Percentiles rank a stretch among this genome's conserved stretches.
phyloP scores from a whole-genome alignment of 2,329 filamentous ascomycete species.

The Blastomyces gilchristii region DNA sequence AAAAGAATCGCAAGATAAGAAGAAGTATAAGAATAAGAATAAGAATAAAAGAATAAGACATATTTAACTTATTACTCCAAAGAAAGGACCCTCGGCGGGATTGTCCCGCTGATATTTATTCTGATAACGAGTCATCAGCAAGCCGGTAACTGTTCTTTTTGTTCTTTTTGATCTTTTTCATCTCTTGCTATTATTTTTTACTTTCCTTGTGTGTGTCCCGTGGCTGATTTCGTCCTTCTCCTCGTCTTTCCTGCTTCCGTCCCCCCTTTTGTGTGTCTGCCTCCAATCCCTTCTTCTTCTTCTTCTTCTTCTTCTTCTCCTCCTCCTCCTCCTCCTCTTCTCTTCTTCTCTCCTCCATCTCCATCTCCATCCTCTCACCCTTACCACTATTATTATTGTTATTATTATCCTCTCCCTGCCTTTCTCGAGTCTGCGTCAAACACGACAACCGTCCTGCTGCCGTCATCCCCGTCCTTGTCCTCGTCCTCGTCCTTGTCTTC shows the following conservation, averaged over 20 bases:
- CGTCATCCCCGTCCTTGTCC: no score
- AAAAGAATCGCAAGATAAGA: neutral
- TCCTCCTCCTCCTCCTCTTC: slow-evolving; percentile 11
- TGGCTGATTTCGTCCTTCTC: neutral
- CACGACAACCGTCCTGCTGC: neutral
- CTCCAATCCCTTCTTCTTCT: slow-evolving; percentile 5
- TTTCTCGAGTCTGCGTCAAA: slow-evolving; percentile 10
- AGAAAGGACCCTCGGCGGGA: no score
- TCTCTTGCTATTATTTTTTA: no score
- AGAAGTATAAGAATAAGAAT: neutral
- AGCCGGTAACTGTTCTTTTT: no score
- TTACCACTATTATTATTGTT: neutral
- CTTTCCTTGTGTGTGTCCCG: neutral
- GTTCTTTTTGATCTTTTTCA: no score
- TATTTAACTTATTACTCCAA: no score
- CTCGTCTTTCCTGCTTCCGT: neutral
- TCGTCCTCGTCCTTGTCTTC: neutral
- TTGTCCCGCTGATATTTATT: no score
- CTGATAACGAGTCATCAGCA: neutral
- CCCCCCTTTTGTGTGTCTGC: neutral
- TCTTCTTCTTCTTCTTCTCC: slow-evolving; percentile 6
- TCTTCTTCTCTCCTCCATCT: neutral
- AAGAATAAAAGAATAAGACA: no score
- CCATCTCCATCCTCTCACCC: neutral
- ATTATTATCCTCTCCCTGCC: no score